Evolutionary conservation across 2,329 filamentous ascomycete genomes (phyloP).

Genomic region (Chaetomiaceae sp.): DNA sequence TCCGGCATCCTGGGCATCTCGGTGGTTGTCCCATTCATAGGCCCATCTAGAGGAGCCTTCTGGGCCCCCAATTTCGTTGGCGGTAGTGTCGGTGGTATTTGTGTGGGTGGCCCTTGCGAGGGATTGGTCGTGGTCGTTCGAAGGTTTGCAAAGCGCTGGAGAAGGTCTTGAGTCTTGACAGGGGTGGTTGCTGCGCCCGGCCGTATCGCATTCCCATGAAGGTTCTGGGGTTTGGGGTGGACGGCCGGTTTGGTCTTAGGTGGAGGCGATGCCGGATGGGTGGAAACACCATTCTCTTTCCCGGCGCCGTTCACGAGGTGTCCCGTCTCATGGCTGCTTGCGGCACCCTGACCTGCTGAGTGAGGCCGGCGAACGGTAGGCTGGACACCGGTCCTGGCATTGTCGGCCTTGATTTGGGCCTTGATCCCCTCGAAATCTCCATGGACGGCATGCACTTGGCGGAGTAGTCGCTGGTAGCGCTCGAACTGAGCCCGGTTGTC

Average conservation of each 20-base stretch:
- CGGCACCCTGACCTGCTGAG: background rate
- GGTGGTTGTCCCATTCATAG: constrained; percentile 48
- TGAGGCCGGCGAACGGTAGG: constrained; percentile 29
- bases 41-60: constrained; percentile 38
- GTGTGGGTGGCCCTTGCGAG: constrained; percentile 49
- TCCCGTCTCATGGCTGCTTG: background rate
- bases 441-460: constrained; percentile 45
- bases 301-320: background rate
- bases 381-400: constrained; percentile 55
- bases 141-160: constrained; percentile 53
- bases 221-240: constrained; percentile 62
- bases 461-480: constrained; percentile 46
- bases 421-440: constrained; percentile 54
- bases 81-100: constrained; percentile 44
- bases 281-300: constrained; percentile 18
- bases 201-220: constrained; percentile 57
- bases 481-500: constrained; percentile 46
- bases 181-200: constrained; percentile 30
- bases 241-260: constrained; percentile 42
- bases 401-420: constrained; percentile 57
- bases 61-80: constrained; percentile 28
- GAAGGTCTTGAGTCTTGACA: constrained; percentile 44
- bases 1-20: constrained; percentile 65
- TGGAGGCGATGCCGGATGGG: constrained; percentile 20
- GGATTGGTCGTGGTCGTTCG: constrained; percentile 34